Conservation (phyloP, 768 basidiomycete genomes). For the Russula abietina region DNA sequence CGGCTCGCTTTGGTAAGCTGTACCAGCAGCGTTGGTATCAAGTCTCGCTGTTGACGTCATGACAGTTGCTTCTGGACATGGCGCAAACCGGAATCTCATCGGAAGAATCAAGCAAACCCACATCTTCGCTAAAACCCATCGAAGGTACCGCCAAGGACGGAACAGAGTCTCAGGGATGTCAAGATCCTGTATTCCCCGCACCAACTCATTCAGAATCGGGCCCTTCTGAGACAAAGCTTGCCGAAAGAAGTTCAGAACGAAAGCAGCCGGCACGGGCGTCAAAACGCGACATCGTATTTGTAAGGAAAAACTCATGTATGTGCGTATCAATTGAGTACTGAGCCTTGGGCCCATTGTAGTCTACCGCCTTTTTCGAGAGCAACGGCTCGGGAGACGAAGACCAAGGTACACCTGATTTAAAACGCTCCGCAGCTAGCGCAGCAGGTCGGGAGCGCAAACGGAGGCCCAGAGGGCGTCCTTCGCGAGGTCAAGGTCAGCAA, state of each 20-base stretch:
- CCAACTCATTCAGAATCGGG: background rate
- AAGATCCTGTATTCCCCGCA: background rate
- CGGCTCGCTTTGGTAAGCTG: constrained; percentile 21
- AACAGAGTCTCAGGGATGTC: background rate
- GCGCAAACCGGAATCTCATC: constrained; percentile 10
- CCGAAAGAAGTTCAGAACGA: constrained; percentile 17
- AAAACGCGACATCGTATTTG: constrained; percentile 23
- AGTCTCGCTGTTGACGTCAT: background rate
- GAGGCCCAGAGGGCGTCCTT: constrained; percentile 13
- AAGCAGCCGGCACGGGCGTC: constrained; percentile 25
- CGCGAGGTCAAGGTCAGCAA: constrained; percentile 14
- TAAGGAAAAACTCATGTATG: background rate
- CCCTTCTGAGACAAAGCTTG: constrained; percentile 1
- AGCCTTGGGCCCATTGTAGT: background rate
- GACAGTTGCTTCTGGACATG: constrained; percentile 21
- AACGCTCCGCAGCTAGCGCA: background rate
- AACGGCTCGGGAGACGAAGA: constrained; percentile 20
- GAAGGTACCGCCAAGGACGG: background rate
- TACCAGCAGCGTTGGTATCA: background rate
- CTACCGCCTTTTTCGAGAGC: constrained; percentile 15
- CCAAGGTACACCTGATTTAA: background rate
- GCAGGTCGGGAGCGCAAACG: constrained; percentile 16
- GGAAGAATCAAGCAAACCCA: background rate
- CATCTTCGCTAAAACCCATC: background rate
- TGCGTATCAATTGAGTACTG: background rate